A percentile compares a stretch with the other conserved stretches of the same genome.
These are phyloP conservation scores for Leishmania arabica DNA, from an alignment of 208 protist genomes.

Conservation along the genomic window DNA sequence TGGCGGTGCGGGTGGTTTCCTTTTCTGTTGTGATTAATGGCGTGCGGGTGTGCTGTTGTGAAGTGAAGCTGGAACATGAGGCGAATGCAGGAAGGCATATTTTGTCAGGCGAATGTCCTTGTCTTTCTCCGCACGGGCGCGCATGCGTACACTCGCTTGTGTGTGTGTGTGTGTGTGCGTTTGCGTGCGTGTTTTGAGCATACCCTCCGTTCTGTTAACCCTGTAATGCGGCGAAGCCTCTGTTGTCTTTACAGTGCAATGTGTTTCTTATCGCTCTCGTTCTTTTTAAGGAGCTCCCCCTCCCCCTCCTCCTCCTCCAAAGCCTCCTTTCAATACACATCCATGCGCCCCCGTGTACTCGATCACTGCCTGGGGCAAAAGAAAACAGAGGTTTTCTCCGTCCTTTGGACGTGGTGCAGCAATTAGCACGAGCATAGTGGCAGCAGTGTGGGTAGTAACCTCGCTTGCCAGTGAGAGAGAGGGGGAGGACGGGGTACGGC, in stretches of 20 bases:
- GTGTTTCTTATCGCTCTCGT: not conserved
- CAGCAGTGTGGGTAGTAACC: not conserved
- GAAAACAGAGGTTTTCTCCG: not conserved
- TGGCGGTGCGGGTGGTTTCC: not conserved
- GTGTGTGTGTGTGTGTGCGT: not conserved
- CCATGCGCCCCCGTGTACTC: not conserved
- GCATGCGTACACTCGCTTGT: not conserved
- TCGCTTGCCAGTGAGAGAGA: not conserved
- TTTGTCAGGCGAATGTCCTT: not conserved
- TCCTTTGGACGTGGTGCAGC: not conserved
- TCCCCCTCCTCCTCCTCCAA: not conserved
- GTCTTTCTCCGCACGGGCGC: not conserved
- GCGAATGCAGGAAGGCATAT: not conserved
- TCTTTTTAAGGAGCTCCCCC: not conserved
- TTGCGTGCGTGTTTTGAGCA: slow-evolving; percentile 1
- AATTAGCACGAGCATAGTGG: not conserved
- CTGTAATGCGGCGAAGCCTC: not conserved
- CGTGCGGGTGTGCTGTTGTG: not conserved
- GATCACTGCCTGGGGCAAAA: not conserved
- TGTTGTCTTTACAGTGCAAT: not conserved
- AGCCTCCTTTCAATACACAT: not conserved
- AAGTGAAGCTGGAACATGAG: not conserved
- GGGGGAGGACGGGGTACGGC: not conserved
- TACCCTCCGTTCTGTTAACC: not conserved
- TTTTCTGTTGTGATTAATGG: not conserved